phyloP scores from a whole-genome alignment of 805 yeast species.

The Candida insectalens region DNA sequence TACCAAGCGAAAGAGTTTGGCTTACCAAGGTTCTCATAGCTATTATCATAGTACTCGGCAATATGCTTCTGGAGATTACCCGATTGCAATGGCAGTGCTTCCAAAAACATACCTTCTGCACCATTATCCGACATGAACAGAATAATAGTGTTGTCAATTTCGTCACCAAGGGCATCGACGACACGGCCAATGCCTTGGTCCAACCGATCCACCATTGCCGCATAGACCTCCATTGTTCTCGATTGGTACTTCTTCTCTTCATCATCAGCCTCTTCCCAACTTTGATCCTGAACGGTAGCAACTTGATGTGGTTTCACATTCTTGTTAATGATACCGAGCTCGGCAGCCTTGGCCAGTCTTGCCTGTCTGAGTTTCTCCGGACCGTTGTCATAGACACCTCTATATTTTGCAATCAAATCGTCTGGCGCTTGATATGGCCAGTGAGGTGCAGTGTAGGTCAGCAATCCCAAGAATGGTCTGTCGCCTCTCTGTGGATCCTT shows the following conservation, averaged over 20 bases:
- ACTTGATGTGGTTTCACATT: conserved; percentile 35
- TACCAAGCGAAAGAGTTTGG: conserved; percentile 39
- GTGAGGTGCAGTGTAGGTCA: conserved; percentile 57
- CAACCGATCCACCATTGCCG: conserved; percentile 51
- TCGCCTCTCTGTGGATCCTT: conserved; percentile 23
- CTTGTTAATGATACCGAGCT: conserved; percentile 37
- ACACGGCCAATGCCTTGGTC: conserved; percentile 44
- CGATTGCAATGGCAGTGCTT: conserved; percentile 38
- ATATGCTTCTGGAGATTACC: conserved; percentile 20
- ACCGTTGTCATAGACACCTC: conserved; percentile 38
- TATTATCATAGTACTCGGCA: conserved; percentile 30
- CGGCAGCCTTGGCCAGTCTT: conserved; percentile 30
- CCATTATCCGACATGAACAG: conserved; percentile 57
- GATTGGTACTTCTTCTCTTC: conserved; percentile 29
- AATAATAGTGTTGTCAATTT: conserved; percentile 44
- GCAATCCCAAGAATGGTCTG: conserved; percentile 42
- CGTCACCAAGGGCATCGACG: conserved; percentile 31
- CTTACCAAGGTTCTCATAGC: conserved; percentile 37
- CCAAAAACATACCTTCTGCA: conserved; percentile 54
- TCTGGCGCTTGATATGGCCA: conserved; percentile 59
- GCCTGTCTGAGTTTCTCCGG: conserved; percentile 32
- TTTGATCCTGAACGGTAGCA: conserved; percentile 29
- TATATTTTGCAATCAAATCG: conserved; percentile 35
- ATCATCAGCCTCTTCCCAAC: conserved; percentile 33
- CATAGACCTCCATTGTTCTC: conserved; percentile 45